phyloP scores from a whole-genome alignment of 192 early-diverging fungal species.

The Martensiomyces pterosporus region DNA sequence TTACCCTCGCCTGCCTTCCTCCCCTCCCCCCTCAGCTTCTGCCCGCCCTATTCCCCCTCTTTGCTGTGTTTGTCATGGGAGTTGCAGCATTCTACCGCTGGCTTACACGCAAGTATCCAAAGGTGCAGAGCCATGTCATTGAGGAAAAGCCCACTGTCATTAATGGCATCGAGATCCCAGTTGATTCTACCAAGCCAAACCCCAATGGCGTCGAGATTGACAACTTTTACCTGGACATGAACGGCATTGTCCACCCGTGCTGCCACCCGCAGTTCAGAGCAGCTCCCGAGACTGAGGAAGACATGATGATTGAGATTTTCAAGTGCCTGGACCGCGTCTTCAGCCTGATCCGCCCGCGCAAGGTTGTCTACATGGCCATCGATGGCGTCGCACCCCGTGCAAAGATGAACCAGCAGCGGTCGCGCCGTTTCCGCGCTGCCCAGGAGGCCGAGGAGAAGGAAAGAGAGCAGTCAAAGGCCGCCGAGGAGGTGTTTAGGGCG shows the following conservation, averaged over 20 bases:
- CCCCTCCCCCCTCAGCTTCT: too few species aligned
- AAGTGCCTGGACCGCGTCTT: constrained; percentile 95
- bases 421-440: constrained; percentile 92
- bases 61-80: constrained; percentile 69
- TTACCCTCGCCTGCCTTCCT: too few species aligned
- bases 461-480: constrained; percentile 12
- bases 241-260: constrained; percentile 89
- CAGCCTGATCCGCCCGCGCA: constrained; percentile 86
- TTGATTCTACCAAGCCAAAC: constrained; percentile 84
- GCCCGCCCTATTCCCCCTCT: too few species aligned
- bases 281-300: constrained; percentile 77
- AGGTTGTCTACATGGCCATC: constrained; percentile 96
- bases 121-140: constrained; percentile 61
- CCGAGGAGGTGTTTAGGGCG: constrained; percentile 52
- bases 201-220: constrained; percentile 91
- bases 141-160: constrained; percentile 64
- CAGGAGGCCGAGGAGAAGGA: constrained; percentile 60
- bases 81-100: constrained; percentile 79
- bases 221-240: constrained; percentile 99
- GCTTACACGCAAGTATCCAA: constrained; percentile 73
- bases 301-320: constrained; percentile 96
- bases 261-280: constrained; percentile 63
- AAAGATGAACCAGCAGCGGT: constrained; percentile 99
- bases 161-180: constrained; percentile 74
- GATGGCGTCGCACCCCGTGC: constrained; percentile 99